Evolutionary conservation across 495 filamentous ascomycete genomes (phyloP), one percentile per base, ranked within the genome.

Genomic region (Penicillium steckii): DNA sequence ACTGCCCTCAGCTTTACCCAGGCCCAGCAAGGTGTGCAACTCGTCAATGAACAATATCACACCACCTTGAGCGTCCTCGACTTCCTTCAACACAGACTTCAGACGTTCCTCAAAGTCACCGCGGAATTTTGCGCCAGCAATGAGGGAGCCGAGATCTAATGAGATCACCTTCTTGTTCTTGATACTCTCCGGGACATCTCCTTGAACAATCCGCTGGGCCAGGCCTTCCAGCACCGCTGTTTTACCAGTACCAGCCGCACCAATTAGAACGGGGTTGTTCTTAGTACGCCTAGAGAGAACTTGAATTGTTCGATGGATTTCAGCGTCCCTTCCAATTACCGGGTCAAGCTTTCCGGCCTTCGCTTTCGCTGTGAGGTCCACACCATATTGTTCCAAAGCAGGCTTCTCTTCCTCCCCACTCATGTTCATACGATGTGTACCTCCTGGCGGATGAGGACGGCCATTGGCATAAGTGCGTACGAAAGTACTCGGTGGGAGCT

Each of bases 41-140:
- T 97, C 95, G 64, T 98, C 94, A 38, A 98, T 88, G 69, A 98
- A 97, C 6, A 98, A 75, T 33, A 98, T 96, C 4, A 96, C 85
- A 37, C 85, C 84, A 17, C 94, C 94, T 27, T 96, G 78, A 2
- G 94, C 88, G 46, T 95, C 85, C 61, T 93, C 82, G 5, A 96
- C 91, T 64, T 97, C 94, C 60, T 87, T 92, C 51, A 98, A 66
- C 9, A 97, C 90, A 45, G 83, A 81, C 68, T 98, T 98, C 38
- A 97, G 64, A 26, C 94, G 82, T 64, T 98, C 94, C 66, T 98
- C 94, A 50, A 98, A 97, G 58, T 98, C 94, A 44, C 94, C 94
- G 44, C 94, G 76, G 54, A 92, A 98, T 64, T 96, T 97, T 9
- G 94, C 91, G 32, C 94, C 94, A 12, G 94, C 95, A 61, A 98